Evolutionary conservation across 495 filamentous ascomycete genomes (phyloP).

Genomic region (Lasiosphaeria ovina): DNA sequence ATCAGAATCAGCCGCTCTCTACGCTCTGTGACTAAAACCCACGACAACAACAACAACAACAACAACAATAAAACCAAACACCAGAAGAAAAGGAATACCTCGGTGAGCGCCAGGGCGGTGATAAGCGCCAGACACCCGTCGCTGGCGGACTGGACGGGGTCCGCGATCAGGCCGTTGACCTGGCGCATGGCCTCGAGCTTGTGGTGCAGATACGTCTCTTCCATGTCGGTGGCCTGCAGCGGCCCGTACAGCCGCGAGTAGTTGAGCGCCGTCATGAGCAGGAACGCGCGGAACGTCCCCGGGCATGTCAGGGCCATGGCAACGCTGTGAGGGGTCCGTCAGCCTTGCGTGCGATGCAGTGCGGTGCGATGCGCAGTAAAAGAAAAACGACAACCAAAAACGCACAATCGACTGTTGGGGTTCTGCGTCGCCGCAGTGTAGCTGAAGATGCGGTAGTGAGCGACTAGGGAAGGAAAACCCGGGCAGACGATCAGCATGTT

Average conservation of each 20-base stretch:
- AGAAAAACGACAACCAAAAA: neutral
- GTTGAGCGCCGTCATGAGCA: conserved; percentile 23
- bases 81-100: conserved; percentile 12
- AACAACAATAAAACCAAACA: neutral
- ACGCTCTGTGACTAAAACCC: too few species aligned
- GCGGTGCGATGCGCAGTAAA: neutral
- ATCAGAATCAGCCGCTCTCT: neutral
- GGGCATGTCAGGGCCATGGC: conserved; percentile 16
- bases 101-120: conserved; percentile 25
- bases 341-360: neutral
- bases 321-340: conserved; percentile 6
- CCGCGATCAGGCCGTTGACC: conserved; percentile 21
- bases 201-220: conserved; percentile 26
- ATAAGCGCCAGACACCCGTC: conserved; percentile 24
- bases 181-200: conserved; percentile 25
- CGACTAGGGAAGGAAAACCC: conserved; percentile 6
- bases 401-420: conserved; percentile 19
- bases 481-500: neutral
- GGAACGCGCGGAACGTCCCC: conserved; percentile 19
- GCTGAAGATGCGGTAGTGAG: conserved; percentile 21
- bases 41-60: too few species aligned
- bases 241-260: conserved; percentile 20
- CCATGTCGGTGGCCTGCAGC: conserved; percentile 15
- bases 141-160: conserved; percentile 13
- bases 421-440: conserved; percentile 18